These are phyloP conservation scores for Nepenthes alata DNA, from an alignment of 179 eudicot species.

Conservation along the genomic window DNA sequence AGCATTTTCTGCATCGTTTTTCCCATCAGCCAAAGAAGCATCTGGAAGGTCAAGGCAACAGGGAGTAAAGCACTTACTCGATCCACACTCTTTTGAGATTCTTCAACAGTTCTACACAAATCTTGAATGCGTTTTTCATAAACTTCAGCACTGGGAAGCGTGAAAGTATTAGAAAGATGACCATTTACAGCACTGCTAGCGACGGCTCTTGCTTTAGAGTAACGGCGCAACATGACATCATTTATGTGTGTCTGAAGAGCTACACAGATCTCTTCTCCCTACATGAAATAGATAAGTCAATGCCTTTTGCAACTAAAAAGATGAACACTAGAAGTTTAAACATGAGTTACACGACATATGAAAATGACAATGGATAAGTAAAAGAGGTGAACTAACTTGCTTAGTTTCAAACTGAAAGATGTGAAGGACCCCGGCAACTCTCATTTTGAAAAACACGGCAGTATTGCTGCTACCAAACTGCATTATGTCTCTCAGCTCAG, in stretches of 20 bases:
- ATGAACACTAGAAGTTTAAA: background rate
- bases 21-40: background rate
- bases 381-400: conserved; percentile 40
- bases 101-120: conserved; percentile 71
- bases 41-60: conserved; percentile 1
- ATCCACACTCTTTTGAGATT: conserved; percentile 57
- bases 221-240: conserved; percentile 97
- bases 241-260: conserved; percentile 98
- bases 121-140: conserved; percentile 72
- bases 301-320: background rate
- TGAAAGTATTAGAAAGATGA: conserved; percentile 35
- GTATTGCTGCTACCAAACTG: conserved; percentile 99
- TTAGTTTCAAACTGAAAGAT: conserved; percentile 97
- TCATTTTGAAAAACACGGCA: conserved; percentile 95
- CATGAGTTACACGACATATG: background rate
- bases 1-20: background rate
- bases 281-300: conserved; percentile 9
- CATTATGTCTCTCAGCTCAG: conserved; percentile 95
- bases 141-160: conserved; percentile 36
- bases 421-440: conserved; percentile 98
- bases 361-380: background rate
- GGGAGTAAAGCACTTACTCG: conserved; percentile 30
- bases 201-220: conserved; percentile 83
- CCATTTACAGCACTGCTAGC: conserved; percentile 51
- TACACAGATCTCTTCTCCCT: conserved; percentile 99